Conservation (phyloP, 176 grass and related monocot species). For the Paspalum notatum region DNA sequence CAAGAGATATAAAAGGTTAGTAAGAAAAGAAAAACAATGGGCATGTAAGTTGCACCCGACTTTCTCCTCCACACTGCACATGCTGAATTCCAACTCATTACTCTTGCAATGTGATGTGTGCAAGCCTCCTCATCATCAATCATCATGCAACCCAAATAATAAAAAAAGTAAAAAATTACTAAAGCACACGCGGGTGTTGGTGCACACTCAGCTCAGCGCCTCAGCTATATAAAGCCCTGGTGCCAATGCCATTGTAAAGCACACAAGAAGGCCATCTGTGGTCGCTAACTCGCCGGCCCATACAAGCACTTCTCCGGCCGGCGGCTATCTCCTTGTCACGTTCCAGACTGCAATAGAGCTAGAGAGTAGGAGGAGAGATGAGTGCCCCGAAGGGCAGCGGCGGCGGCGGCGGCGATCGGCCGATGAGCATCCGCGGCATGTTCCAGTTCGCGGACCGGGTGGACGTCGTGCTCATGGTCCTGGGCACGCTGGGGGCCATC, state of each 20-base stretch:
- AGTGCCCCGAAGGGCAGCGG: conserved; percentile 27
- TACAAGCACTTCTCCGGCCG: neutral
- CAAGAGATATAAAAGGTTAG: neutral
- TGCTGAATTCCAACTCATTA: conserved; percentile 21
- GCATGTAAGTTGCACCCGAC: neutral
- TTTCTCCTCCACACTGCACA: conserved; percentile 17
- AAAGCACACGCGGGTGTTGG: neutral
- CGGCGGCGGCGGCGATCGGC: conserved; percentile 20
- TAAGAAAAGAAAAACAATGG: neutral
- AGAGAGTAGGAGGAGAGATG: conserved; percentile 2
- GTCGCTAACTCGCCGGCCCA: neutral
- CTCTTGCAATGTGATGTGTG: conserved; percentile 21
- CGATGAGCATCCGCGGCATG: conserved; percentile 67
- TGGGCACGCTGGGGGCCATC: conserved; percentile 81
- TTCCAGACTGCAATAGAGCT: neutral
- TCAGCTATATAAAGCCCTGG: conserved; percentile 48
- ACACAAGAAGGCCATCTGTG: conserved; percentile 2
- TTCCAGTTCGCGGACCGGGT: conserved; percentile 76
- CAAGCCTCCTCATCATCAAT: conserved; percentile 29
- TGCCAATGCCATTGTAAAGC: conserved; percentile 26
- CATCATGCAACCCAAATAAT: conserved; percentile 11
- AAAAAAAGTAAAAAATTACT: neutral
- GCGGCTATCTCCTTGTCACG: neutral
- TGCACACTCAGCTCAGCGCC: neutral
- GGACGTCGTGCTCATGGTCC: conserved; percentile 71